phyloP scores from a whole-genome alignment of 176 grass and related monocot genomes.

The Oryza punctata region DNA sequence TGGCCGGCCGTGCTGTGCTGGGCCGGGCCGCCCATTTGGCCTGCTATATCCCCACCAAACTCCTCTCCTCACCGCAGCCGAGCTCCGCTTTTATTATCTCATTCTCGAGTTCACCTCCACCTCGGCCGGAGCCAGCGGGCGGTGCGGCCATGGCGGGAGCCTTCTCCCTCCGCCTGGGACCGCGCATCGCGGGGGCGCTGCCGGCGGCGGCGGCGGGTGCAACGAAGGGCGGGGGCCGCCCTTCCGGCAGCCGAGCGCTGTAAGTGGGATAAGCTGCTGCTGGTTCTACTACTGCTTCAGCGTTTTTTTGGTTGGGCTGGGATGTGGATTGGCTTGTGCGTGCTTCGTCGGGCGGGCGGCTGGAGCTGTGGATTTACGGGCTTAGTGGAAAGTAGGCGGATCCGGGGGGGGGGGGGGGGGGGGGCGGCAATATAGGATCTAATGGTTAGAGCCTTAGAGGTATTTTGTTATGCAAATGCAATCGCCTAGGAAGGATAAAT shows the following conservation, averaged over 20 bases:
- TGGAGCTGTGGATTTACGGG: not conserved
- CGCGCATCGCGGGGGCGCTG: conserved; percentile 7
- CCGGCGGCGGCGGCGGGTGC: not conserved
- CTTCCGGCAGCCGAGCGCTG: conserved; percentile 17
- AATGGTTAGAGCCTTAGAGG: no score
- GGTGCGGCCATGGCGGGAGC: conserved; percentile 33
- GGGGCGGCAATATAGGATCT: no score
- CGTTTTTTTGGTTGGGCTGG: not conserved
- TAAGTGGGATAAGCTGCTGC: conserved; percentile 25
- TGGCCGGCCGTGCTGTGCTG: no score
- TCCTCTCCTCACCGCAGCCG: no score
- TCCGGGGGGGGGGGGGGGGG: no score
- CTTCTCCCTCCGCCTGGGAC: conserved; percentile 33
- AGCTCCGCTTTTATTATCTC: not conserved
- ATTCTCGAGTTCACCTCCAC: not conserved
- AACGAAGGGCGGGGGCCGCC: not conserved
- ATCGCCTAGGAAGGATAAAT: not conserved
- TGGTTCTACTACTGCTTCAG: not conserved
- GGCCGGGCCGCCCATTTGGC: no score
- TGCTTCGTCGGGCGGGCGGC: not conserved
- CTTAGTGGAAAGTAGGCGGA: not conserved
- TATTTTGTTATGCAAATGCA: not conserved
- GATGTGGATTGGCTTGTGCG: not conserved
- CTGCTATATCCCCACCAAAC: no score
- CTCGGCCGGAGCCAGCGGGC: not conserved